phyloP scores from a whole-genome alignment of 192 early-diverging fungal genomes.

The Mycoemilia scoparia region DNA sequence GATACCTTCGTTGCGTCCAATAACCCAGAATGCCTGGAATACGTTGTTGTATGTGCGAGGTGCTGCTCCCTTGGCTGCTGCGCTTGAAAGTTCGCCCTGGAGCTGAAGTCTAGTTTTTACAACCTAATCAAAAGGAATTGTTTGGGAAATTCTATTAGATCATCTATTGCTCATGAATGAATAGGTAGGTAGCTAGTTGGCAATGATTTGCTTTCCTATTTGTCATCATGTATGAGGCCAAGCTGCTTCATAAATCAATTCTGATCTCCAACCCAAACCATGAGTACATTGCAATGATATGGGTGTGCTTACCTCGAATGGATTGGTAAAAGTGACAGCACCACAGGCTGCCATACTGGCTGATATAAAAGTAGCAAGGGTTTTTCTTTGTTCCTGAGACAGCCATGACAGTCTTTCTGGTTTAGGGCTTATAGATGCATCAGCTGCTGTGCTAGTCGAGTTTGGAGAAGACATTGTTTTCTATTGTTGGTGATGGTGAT shows the following conservation, averaged over 20 bases:
- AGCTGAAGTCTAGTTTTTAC: slow-evolving; percentile 89
- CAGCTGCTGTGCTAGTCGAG: no score
- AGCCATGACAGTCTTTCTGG: no score
- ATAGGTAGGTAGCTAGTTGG: no score
- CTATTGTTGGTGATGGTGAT: no score
- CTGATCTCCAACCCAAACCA: no score
- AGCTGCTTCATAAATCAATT: no score
- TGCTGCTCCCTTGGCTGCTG: slow-evolving; percentile 14
- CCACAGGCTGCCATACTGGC: slow-evolving; percentile 76
- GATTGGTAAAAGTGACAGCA: slow-evolving; percentile 93
- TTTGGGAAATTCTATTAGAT: not conserved
- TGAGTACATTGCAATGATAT: not conserved
- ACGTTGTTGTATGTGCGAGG: slow-evolving; percentile 54
- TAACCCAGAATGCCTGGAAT: slow-evolving; percentile 52
- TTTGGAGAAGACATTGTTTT: no score
- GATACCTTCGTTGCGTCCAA: slow-evolving; percentile 66
- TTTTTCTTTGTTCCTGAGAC: slow-evolving; percentile 2
- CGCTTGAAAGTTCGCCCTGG: slow-evolving; percentile 64
- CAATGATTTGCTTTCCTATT: no score
- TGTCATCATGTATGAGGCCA: no score
- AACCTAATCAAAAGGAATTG: slow-evolving; percentile 32
- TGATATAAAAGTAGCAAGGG: slow-evolving; percentile 36
- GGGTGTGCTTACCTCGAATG: slow-evolving; percentile 50
- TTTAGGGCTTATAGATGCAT: no score
- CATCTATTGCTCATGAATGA: no score